Evolutionary conservation across 345 rosid genomes (phyloP), one percentile per base, ranked within the genome.

Genomic region (Euphorbia lathyris): DNA sequence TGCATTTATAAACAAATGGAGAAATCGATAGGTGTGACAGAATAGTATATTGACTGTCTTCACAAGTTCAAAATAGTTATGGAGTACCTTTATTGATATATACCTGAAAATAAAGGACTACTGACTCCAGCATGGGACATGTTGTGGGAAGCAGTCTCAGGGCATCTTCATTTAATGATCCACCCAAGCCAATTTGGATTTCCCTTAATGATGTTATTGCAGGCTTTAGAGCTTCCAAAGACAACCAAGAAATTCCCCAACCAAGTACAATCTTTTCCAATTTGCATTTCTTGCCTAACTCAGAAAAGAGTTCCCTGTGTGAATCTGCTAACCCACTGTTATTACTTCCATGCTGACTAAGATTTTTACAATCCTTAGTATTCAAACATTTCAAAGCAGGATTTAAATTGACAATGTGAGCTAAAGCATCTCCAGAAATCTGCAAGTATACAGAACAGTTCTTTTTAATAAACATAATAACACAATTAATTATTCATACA

Each of bases 101-200:
- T 85, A 89, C 97, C 97, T 90, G 96, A 79, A 92, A 92, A 81
- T 60, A 76, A 73, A 92, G 87, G 73, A 74, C 67, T 30, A 88
- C 13, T 34, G 86, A 79, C 77, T 88, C 87, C 69, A 92, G 81
- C 83, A 84, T 65, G 63, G 92, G 92, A 80, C 94, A 89, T 32
- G 70, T 63, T 12, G 67, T 79, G 42, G 93, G 77, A 36, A 92
- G 84, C 59, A 78, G 74, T 57, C 69, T 73, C 63, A 89, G 71
- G 16, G 79, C 79, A 73, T 79, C 81, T 82, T 86, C 93, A 55
- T 89, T 84, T 17, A 88, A 74, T 36, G 90, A 80, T 74, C 87
- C 97, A 68, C 97, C 97, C 74, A 92, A 78, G 56, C 97, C 92
- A 63, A 88, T 77, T 63, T 83, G 78, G 72, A 89, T 63, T 66